Base-by-base conservation (phyloP, 2,329 filamentous ascomycete species). In the Trichocomaceae sp. region DNA sequence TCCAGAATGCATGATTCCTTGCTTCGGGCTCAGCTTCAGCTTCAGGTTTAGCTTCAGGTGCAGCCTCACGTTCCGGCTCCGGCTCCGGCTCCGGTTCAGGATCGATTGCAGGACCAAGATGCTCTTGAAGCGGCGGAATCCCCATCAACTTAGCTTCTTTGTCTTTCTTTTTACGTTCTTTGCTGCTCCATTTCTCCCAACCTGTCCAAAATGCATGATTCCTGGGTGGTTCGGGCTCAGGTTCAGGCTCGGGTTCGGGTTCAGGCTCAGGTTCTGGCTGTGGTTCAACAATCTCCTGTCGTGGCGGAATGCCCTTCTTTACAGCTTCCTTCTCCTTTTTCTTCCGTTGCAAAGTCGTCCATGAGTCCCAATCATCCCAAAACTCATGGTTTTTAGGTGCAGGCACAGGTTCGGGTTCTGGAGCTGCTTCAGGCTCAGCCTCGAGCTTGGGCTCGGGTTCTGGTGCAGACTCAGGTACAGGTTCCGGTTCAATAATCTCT, bases 101-200 rank as follows among this genome's bases (percentile, higher is more conserved):
- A 23, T 47, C 57, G 52, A 46, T 46, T 57, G 54, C 31, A 47
- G 19, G 23, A 20, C 22, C 31, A 19, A 47, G 44, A 10, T 48
- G 17, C 33, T 52, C 41, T 37, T 47, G 60, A 26, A 66, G 64
- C 23, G 61, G 56, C 13, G 56, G 58, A 8, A 57, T 60, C 7
- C 55, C 58, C 31, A 52, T 58, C 23, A 59, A 56, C 23, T 60
- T 57, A 31, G 58, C 68, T 44, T 79, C 75, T 59, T 76, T 76
- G 26, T 78, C 75, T 61, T 64, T 57, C 26, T 41, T 57, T 46
- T 64, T 64, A n/a, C 51, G 54, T 29, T 62, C 62, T n/a, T 57
- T 51, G 10, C 54, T 45, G 8, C 23, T 37, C 54, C 59, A 64
- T 10, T 41, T 47, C 31, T 48, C 59, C 57, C 57, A 58, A 6